Conservation (phyloP, 331 rosid genomes). For the Cucumis variabilis region DNA sequence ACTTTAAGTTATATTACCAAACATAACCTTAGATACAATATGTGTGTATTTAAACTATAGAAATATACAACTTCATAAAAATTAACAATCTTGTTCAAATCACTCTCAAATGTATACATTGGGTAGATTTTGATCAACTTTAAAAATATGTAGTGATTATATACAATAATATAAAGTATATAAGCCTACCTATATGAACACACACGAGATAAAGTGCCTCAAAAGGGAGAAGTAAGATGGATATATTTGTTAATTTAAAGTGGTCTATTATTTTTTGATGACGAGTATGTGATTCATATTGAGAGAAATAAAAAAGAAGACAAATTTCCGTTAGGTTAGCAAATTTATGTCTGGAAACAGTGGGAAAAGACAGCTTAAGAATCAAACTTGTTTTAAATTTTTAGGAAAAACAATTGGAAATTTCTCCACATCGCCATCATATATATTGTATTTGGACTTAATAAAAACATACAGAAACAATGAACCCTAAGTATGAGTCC, state of each 20-base stretch:
- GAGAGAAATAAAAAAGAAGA: neutral
- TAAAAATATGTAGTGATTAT: no score
- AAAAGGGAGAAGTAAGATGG: no score
- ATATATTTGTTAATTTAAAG: neutral
- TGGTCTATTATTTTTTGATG: neutral
- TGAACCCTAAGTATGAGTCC: constrained; percentile 7
- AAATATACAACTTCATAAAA: neutral
- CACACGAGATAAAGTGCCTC: neutral
- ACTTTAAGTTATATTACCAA: no score
- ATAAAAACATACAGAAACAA: neutral
- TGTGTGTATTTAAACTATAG: no score
- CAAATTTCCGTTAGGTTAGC: neutral
- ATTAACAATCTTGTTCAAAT: neutral
- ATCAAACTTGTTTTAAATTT: neutral
- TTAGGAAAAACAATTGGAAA: neutral
- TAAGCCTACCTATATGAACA: no score
- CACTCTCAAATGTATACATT: neutral
- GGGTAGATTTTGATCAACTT: neutral
- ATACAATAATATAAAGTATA: no score
- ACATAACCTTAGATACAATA: no score
- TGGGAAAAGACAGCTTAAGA: neutral
- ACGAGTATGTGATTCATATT: neutral
- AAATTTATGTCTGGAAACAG: neutral
- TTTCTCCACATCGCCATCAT: neutral
- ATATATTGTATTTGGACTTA: neutral